Evolutionary conservation across 2,329 filamentous ascomycete species (phyloP), one percentile per base, ranked within the genome.

Genomic region (Diaporthe vexans): DNA sequence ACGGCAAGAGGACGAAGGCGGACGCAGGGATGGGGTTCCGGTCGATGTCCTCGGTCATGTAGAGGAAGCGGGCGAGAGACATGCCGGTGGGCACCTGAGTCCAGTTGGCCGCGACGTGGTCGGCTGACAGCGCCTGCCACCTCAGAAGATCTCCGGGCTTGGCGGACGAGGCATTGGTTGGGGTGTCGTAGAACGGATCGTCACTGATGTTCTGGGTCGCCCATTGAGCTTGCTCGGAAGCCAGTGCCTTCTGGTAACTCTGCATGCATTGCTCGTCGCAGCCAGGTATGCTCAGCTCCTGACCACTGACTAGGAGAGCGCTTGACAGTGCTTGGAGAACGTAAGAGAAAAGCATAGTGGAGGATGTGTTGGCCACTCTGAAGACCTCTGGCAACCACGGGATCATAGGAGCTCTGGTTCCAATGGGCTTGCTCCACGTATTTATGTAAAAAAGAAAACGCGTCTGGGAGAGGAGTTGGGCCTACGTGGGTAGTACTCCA

Each of bases 141-240:
- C 21, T 59, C 21, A 59, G 10, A 1, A 59, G 35, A n/a, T 59
- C 57, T 9, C 57, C 57, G 13, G 57, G 57, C 35, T 40, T 59
- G 1, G 57, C 15, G 35, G 57, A 59, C 35, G 57, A 59, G 11
- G 57, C 57, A 59, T 59, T 59, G 11, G 35, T 43, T 26, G 57
- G 57, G 21, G 35, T 59, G n/a, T 59, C 35, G 10, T 59, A 59
- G 57, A 59, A 59, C 11, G n/a, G 57, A 9, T 59, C 57, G 57
- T 59, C 57, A 59, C 57, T 59, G 57, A 59, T 59, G 57, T 59
- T 59, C 35, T 40, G 57, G 21, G 57, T 59, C 19, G 57, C 57
- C 57, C 57, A 59, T 17, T 15, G 57, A 9, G 57, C 57, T 59
- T 59, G 57, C 11, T 59, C 57, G 17, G 57, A 59, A 19, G 57